A percentile compares a stretch with the other conserved stretches of the same genome.
Evolutionary conservation across 2,329 filamentous ascomycete species (phyloP).

Genomic region (Lachnellula suecica): DNA sequence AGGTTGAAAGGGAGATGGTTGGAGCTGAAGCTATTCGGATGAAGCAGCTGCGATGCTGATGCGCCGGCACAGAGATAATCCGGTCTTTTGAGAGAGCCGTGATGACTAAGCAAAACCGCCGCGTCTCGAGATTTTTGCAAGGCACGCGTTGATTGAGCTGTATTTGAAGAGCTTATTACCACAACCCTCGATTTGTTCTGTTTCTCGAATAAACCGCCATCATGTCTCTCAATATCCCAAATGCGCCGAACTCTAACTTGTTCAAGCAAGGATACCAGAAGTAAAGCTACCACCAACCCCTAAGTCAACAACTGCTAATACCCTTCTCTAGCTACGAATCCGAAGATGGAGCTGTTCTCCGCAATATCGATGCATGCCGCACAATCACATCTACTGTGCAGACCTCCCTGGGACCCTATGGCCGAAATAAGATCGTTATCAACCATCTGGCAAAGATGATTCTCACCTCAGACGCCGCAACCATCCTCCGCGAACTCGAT

Average conservation of each 20-base stretch:
- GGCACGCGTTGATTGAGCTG: constrained; percentile 1
- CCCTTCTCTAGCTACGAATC: constrained; percentile 77
- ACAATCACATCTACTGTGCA: constrained; percentile 95
- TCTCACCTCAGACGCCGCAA: constrained; percentile 94
- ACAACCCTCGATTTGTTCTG: constrained; percentile 4
- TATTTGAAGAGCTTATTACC: background rate
- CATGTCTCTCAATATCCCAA: constrained; percentile 97
- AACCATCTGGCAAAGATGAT: constrained; percentile 99
- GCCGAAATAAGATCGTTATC: constrained; percentile 99
- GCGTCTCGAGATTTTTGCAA: constrained; percentile 14
- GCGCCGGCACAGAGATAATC: constrained; percentile 8
- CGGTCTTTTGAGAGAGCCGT: too few relatives aligned
- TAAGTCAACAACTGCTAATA: constrained; percentile 28
- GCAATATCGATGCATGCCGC: constrained; percentile 97
- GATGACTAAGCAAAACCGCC: background rate
- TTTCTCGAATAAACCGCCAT: constrained; percentile 11
- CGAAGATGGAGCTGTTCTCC: constrained; percentile 97
- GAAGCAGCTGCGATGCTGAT: background rate
- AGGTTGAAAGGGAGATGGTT: background rate
- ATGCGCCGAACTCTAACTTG: constrained; percentile 86
- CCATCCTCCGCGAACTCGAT: constrained; percentile 94
- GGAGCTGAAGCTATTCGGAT: too few relatives aligned
- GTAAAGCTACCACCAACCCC: constrained; percentile 51
- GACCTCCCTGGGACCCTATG: constrained; percentile 94
- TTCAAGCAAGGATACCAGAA: constrained; percentile 93